Evolutionary conservation across 1,139 yeast species (phyloP).

Genomic region (Entelexis sorbosivorans): DNA sequence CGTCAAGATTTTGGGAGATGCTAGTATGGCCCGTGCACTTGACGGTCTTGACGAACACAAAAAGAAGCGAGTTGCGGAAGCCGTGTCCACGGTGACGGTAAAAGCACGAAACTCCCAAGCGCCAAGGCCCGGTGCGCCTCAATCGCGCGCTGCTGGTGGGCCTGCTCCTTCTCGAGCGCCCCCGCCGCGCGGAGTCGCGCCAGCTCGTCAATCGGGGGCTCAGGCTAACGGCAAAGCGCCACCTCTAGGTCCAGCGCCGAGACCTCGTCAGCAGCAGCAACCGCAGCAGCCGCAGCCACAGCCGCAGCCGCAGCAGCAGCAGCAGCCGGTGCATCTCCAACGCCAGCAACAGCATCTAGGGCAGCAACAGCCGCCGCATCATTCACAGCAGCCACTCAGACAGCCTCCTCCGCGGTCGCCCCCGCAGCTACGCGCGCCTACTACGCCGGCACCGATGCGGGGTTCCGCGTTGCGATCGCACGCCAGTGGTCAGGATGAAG

Average conservation of each 20-base stretch:
- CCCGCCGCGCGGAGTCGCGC: background rate
- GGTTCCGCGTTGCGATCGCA: background rate
- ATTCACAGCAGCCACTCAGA: background rate
- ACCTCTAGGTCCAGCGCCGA: background rate
- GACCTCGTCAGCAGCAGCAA: background rate
- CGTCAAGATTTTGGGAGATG: conserved; percentile 70
- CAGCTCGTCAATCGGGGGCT: background rate
- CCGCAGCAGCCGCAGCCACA: background rate
- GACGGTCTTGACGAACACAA: conserved; percentile 63
- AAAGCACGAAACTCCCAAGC: conserved; percentile 25
- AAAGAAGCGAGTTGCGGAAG: conserved; percentile 54
- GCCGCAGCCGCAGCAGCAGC: background rate
- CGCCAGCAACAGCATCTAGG: background rate
- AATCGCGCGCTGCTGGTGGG: background rate
- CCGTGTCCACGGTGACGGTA: conserved; percentile 48
- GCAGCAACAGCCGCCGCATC: background rate
- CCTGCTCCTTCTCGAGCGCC: background rate
- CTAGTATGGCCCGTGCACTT: conserved; percentile 49
- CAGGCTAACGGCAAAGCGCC: background rate
- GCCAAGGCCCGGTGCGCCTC: background rate
- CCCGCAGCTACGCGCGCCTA: background rate
- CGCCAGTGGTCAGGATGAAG: background rate
- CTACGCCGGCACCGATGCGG: background rate
- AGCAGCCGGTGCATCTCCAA: background rate
- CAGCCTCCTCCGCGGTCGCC: background rate